Conservation (phyloP, 2,329 filamentous ascomycete genomes). For the Neopestalotiopsis sp. region DNA sequence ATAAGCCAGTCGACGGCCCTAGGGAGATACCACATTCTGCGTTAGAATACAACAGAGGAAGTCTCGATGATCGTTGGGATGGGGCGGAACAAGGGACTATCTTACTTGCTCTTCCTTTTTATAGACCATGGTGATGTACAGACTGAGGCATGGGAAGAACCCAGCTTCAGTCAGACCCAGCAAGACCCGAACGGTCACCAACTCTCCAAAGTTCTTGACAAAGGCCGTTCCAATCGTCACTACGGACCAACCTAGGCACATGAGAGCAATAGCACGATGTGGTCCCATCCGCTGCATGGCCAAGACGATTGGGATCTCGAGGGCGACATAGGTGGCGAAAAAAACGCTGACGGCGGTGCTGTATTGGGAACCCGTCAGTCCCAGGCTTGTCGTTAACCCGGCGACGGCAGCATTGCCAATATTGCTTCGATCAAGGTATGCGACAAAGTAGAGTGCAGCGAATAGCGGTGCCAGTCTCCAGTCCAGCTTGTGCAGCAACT, state of each 20-base stretch:
- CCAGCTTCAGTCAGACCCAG: constrained; percentile 64
- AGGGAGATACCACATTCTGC: too few species aligned
- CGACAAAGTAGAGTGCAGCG: not conserved
- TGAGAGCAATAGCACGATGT: constrained; percentile 26
- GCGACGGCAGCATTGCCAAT: constrained; percentile 7
- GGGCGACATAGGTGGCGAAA: not conserved
- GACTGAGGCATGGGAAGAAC: constrained; percentile 61
- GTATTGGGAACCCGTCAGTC: not conserved
- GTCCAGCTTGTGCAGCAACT: not conserved
- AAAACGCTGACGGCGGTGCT: constrained; percentile 4
- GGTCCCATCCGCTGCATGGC: constrained; percentile 44
- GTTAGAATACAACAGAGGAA: too few species aligned
- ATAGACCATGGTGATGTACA: constrained; percentile 71
- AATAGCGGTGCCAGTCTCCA: not conserved
- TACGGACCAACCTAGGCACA: constrained; percentile 35
- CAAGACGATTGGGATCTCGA: constrained; percentile 22
- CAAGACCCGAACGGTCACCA: constrained; percentile 46
- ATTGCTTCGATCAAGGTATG: not conserved
- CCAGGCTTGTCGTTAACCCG: not conserved
- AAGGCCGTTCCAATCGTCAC: constrained; percentile 30
- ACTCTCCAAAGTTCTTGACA: constrained; percentile 25
- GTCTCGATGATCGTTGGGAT: too few species aligned
- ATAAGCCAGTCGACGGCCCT: constrained; percentile 67
- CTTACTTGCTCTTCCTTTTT: constrained; percentile 55
- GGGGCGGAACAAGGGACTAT: too few species aligned